Conservation (phyloP, 2,329 filamentous ascomycete species). For the Hymenoscyphus scutula region DNA sequence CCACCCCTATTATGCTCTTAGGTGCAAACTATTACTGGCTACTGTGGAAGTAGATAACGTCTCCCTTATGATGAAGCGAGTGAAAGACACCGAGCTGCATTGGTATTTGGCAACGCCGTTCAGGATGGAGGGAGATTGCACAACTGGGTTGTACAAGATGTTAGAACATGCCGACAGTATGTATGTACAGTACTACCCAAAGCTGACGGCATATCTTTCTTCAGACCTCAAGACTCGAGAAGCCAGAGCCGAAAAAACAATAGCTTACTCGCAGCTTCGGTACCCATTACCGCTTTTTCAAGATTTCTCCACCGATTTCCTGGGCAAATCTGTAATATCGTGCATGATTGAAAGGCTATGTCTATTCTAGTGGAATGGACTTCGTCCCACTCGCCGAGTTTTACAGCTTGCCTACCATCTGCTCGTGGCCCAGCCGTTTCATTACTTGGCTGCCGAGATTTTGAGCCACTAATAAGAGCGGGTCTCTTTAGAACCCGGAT, state of each 20-base stretch:
- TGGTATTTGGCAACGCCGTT: background rate
- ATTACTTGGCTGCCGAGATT: background rate
- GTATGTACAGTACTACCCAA: too few species aligned
- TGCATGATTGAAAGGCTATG: background rate
- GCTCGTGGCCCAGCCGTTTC: background rate
- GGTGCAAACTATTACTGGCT: background rate
- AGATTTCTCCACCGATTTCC: background rate
- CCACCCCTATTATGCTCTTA: background rate
- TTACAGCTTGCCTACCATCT: background rate
- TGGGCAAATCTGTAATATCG: background rate
- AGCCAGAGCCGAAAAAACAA: background rate
- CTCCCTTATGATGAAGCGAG: background rate
- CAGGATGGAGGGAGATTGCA: slow-evolving; percentile 1
- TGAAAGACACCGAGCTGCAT: background rate
- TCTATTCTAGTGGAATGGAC: background rate
- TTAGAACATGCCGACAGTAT: background rate
- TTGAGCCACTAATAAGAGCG: background rate
- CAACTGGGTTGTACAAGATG: slow-evolving; percentile 4
- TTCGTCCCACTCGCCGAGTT: background rate
- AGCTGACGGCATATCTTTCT: background rate
- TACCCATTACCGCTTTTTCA: background rate
- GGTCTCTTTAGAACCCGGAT: background rate
- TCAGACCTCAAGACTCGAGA: background rate
- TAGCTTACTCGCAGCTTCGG: background rate
- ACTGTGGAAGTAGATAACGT: background rate